Percentiles rank a stretch among this genome's conserved stretches.
phyloP scores from a whole-genome alignment of 129 eudicot species.

The Artemisia tridentata region DNA sequence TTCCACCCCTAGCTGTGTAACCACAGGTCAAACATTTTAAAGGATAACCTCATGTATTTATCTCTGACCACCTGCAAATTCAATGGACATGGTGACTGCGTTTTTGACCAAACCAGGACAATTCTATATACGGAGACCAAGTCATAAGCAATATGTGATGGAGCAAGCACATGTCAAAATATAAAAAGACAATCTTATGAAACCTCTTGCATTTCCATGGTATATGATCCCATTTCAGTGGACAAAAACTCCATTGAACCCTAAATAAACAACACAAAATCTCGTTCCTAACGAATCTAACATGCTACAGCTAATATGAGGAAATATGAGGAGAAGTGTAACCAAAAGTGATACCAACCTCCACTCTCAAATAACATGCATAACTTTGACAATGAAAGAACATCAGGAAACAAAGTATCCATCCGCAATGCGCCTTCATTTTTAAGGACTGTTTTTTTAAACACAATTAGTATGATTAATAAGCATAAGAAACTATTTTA shows the following conservation, averaged over 20 bases:
- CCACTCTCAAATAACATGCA: background rate
- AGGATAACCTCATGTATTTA: too few species aligned
- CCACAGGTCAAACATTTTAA: too few species aligned
- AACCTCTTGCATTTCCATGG: background rate
- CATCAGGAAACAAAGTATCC: background rate
- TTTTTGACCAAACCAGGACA: too few species aligned
- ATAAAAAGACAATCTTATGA: background rate
- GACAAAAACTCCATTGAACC: background rate
- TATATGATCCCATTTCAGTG: background rate
- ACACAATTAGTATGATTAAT: slow-evolving; percentile 3
- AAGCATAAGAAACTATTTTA: background rate
- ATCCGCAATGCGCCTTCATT: background rate
- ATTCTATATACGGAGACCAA: too few species aligned
- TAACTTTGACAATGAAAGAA: background rate
- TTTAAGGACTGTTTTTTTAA: background rate
- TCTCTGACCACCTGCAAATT: too few species aligned
- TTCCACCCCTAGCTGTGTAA: too few species aligned
- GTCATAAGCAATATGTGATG: background rate
- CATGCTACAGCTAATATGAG: background rate
- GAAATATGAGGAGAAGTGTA: too few species aligned
- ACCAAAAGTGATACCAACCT: background rate
- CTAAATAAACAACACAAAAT: background rate
- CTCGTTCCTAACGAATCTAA: background rate
- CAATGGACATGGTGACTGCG: too few species aligned
- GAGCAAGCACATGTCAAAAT: background rate